phyloP scores from a whole-genome alignment of 2,329 filamentous ascomycete genomes.

The Monosporascus sp. region DNA sequence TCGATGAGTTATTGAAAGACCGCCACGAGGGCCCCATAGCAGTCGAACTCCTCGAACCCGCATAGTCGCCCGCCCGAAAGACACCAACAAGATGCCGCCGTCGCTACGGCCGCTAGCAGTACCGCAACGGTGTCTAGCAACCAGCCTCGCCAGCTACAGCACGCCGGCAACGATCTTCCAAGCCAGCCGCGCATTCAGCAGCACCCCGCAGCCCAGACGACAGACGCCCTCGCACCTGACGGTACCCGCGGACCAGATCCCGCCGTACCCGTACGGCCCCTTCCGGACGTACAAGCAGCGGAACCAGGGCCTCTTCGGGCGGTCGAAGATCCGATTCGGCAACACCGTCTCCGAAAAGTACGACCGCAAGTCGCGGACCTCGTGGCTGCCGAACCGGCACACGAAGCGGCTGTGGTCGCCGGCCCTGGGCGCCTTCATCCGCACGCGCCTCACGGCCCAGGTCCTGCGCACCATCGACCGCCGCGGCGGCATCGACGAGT shows the following conservation, averaged over 20 bases:
- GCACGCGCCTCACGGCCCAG: slow-evolving; percentile 63
- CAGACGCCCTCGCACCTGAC: slow-evolving; percentile 32
- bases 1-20: neutral
- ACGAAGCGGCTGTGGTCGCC: slow-evolving; percentile 63
- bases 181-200: slow-evolving; percentile 18
- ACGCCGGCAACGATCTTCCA: neutral
- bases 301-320: slow-evolving; percentile 69
- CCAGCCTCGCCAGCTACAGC: neutral
- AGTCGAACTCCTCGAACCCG: too few relatives aligned
- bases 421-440: slow-evolving; percentile 56
- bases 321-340: slow-evolving; percentile 67
- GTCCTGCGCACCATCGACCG: slow-evolving; percentile 74
- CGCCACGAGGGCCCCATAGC: neutral
- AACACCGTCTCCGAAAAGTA: slow-evolving; percentile 68
- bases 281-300: slow-evolving; percentile 72
- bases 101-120: slow-evolving; percentile 1
- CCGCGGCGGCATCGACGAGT: slow-evolving; percentile 84
- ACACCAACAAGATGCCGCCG: slow-evolving; percentile 4
- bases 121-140: slow-evolving; percentile 4
- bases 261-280: slow-evolving; percentile 68
- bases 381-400: slow-evolving; percentile 72
- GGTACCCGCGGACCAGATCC: slow-evolving; percentile 38
- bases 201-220: slow-evolving; percentile 9
- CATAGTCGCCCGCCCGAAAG: neutral
- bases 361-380: slow-evolving; percentile 64